phyloP scores from a whole-genome alignment of 106 monocot species.

The Dendrobium chrysotoxum region DNA sequence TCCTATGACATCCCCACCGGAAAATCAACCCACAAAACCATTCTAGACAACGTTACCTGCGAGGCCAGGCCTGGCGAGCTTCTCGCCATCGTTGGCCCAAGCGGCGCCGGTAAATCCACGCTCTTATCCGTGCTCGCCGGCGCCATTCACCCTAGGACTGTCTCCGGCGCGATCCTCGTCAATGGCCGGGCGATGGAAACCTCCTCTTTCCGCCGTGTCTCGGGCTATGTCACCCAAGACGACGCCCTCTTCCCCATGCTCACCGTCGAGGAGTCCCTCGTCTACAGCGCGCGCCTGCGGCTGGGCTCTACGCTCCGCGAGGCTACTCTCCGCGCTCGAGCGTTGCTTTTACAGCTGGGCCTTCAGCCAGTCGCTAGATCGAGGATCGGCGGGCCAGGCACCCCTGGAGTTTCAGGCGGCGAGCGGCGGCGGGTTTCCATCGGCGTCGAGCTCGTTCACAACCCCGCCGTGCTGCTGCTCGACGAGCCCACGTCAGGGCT shows the following conservation, averaged over 20 bases:
- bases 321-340: conserved; percentile 19
- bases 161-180: conserved; percentile 46
- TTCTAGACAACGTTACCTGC: conserved; percentile 57
- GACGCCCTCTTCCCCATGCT: conserved; percentile 84
- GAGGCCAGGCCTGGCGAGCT: conserved; percentile 64
- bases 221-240: conserved; percentile 82
- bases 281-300: conserved; percentile 69
- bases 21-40: background rate
- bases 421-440: conserved; percentile 84
- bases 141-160: conserved; percentile 16
- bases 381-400: conserved; percentile 15
- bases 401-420: conserved; percentile 61
- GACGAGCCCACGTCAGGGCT: conserved; percentile 97
- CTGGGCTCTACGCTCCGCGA: conserved; percentile 13
- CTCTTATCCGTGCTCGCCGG: conserved; percentile 75
- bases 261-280: conserved; percentile 71
- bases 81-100: conserved; percentile 78
- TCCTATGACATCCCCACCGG: conserved; percentile 29
- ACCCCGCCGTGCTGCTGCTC: conserved; percentile 73
- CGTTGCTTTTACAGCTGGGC: conserved; percentile 55
- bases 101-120: conserved; percentile 92
- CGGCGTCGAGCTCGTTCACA: conserved; percentile 79
- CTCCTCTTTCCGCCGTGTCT: conserved; percentile 48
- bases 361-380: conserved; percentile 46
- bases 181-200: conserved; percentile 45